Evolutionary conservation across 2,329 filamentous ascomycete genomes (phyloP).

Genomic region (Aspergillaceae sp.): DNA sequence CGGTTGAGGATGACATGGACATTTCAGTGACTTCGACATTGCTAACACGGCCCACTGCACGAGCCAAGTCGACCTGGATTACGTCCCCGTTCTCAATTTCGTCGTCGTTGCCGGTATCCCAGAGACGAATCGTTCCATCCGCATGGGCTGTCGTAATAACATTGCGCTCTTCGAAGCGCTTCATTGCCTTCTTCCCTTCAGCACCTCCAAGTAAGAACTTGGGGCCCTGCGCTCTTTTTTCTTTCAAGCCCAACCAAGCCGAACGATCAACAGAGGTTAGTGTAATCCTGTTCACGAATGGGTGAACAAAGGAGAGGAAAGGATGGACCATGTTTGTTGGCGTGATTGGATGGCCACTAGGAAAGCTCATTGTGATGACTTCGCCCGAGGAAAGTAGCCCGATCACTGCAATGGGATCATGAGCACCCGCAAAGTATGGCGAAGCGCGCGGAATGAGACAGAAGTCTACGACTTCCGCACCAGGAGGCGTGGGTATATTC

Average conservation of each 20-base stretch:
- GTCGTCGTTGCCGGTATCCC: conserved; percentile 86
- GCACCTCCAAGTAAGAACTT: conserved; percentile 70
- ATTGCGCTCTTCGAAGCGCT: conserved; percentile 73
- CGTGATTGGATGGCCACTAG: conserved; percentile 79
- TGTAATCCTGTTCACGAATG: conserved; percentile 67
- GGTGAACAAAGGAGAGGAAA: conserved; percentile 79
- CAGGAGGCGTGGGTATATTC: conserved; percentile 65
- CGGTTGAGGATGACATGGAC: conserved; percentile 69
- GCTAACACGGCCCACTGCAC: conserved; percentile 70
- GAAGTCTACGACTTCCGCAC: conserved; percentile 69
- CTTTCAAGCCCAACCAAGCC: conserved; percentile 84
- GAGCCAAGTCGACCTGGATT: conserved; percentile 77
- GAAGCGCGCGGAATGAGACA: conserved; percentile 73
- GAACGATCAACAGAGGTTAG: conserved; percentile 68
- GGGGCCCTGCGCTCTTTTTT: conserved; percentile 70
- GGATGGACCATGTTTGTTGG: conserved; percentile 89
- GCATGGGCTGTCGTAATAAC: conserved; percentile 80
- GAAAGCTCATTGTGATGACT: conserved; percentile 81
- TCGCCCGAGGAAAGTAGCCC: conserved; percentile 77
- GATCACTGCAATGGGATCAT: conserved; percentile 83
- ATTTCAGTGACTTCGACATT: conserved; percentile 70
- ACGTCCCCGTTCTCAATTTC: conserved; percentile 79
- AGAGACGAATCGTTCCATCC: conserved; percentile 83
- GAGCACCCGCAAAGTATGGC: conserved; percentile 77
- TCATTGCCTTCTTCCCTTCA: conserved; percentile 59